Evolutionary conservation across 2,329 filamentous ascomycete species (phyloP).

Genomic region (Atkinsonella texensis): DNA sequence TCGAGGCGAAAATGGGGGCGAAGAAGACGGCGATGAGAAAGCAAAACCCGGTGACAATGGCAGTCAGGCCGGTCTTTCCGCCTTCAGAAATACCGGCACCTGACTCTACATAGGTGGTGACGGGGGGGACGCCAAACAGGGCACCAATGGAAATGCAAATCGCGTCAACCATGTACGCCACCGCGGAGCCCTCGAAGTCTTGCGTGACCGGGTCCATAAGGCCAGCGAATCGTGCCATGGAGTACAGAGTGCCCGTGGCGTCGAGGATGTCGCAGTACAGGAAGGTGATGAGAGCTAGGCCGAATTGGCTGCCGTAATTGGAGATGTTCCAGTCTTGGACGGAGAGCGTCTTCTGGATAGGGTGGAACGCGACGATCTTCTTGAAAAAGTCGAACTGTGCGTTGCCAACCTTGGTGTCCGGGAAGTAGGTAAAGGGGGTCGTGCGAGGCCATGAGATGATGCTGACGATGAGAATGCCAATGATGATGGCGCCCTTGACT

Average conservation of each 20-base stretch:
- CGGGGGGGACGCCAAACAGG: constrained; percentile 64
- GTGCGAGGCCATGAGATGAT: constrained; percentile 79
- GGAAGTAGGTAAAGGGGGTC: constrained; percentile 71
- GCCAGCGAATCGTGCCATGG: constrained; percentile 76
- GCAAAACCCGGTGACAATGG: constrained; percentile 65
- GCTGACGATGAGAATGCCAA: constrained; percentile 70
- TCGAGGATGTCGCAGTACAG: constrained; percentile 86
- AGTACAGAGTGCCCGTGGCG: constrained; percentile 75
- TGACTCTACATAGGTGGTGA: constrained; percentile 82
- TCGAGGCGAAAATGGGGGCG: constrained; percentile 80
- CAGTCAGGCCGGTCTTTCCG: constrained; percentile 73
- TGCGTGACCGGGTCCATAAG: constrained; percentile 71
- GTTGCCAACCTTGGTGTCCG: constrained; percentile 56
- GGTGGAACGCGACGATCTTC: constrained; percentile 73
- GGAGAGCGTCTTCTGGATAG: constrained; percentile 55
- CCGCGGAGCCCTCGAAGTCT: constrained; percentile 75
- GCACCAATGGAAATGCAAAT: constrained; percentile 67
- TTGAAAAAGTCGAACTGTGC: constrained; percentile 76
- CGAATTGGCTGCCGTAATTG: constrained; percentile 62
- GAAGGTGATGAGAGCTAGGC: constrained; percentile 76
- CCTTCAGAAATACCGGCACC: constrained; percentile 83
- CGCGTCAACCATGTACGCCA: constrained; percentile 77
- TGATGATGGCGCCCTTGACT: constrained; percentile 76
- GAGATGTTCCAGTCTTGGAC: constrained; percentile 65
- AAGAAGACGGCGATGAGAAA: constrained; percentile 87